Percentiles rank a stretch among this genome's conserved stretches.
Evolutionary conservation across 768 basidiomycete species (phyloP).

Genomic region (Lentinula sp.): DNA sequence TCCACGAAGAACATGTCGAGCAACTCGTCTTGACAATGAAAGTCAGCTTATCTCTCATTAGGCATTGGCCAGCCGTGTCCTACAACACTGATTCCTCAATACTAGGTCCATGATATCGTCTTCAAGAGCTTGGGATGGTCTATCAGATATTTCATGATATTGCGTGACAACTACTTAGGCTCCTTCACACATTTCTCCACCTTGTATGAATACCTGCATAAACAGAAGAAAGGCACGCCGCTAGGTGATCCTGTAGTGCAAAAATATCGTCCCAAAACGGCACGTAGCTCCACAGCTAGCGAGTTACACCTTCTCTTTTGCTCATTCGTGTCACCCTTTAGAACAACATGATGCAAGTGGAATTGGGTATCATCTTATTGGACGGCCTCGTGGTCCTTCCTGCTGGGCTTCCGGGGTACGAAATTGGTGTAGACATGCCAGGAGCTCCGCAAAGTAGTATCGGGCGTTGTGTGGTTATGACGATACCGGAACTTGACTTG

Average conservation of each 20-base stretch:
- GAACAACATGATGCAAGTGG: slow-evolving; percentile 81
- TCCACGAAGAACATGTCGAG: slow-evolving; percentile 69
- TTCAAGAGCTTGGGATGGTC: slow-evolving; percentile 84
- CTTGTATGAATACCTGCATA: slow-evolving; percentile 76
- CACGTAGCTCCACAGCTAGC: slow-evolving; percentile 21
- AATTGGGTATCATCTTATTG: slow-evolving; percentile 47
- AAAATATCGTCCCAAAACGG: slow-evolving; percentile 79
- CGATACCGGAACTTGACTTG: slow-evolving; percentile 65
- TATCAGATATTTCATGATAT: slow-evolving; percentile 79
- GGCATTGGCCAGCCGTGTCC: not conserved
- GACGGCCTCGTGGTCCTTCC: slow-evolving; percentile 58
- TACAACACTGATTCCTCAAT: not conserved
- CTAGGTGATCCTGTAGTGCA: slow-evolving; percentile 77
- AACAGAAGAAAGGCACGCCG: slow-evolving; percentile 46
- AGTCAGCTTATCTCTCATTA: slow-evolving; percentile 30
- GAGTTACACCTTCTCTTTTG: not conserved
- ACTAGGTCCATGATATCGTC: slow-evolving; percentile 30
- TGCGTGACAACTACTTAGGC: slow-evolving; percentile 93
- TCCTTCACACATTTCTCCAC: slow-evolving; percentile 91
- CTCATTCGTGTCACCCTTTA: slow-evolving; percentile 22
- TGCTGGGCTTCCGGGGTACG: slow-evolving; percentile 60
- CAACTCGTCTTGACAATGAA: slow-evolving; percentile 62
- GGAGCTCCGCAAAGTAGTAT: slow-evolving; percentile 25
- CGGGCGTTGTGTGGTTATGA: slow-evolving; percentile 50
- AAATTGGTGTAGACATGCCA: slow-evolving; percentile 15